Conservation (phyloP, 441 rosid species). For the Populus tomentosa region DNA sequence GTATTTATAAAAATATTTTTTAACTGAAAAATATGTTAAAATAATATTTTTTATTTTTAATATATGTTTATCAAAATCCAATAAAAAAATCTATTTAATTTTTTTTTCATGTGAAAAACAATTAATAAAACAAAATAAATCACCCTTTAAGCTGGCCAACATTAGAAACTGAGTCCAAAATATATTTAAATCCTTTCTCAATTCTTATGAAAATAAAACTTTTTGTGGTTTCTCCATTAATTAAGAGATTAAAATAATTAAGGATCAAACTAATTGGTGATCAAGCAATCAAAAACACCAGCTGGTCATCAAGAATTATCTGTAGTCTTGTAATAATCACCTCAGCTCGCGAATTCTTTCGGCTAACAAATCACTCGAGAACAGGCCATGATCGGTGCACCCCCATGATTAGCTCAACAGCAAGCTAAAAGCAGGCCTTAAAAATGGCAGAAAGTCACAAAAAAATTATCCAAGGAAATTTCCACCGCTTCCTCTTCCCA, state of each 20-base stretch:
- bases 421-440: not conserved
- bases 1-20: too few species aligned
- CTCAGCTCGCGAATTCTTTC: not conserved
- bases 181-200: not conserved
- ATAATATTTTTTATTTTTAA: too few species aligned
- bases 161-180: not conserved
- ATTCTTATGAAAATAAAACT: not conserved
- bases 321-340: not conserved
- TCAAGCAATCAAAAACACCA: not conserved
- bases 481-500: not conserved
- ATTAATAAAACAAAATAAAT: too few species aligned
- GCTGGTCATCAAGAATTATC: not conserved
- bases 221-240: too few species aligned
- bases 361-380: not conserved
- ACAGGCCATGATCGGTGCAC: not conserved
- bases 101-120: too few species aligned
- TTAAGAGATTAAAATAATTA: not conserved
- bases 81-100: too few species aligned
- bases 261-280: not conserved
- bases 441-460: not conserved
- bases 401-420: too few species aligned
- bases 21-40: too few species aligned
- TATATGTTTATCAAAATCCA: too few species aligned
- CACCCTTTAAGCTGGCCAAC: too few species aligned
- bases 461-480: not conserved